Evolutionary conservation across 2,329 filamentous ascomycete species (phyloP).

Genomic region (Trichoderma lentiforme): DNA sequence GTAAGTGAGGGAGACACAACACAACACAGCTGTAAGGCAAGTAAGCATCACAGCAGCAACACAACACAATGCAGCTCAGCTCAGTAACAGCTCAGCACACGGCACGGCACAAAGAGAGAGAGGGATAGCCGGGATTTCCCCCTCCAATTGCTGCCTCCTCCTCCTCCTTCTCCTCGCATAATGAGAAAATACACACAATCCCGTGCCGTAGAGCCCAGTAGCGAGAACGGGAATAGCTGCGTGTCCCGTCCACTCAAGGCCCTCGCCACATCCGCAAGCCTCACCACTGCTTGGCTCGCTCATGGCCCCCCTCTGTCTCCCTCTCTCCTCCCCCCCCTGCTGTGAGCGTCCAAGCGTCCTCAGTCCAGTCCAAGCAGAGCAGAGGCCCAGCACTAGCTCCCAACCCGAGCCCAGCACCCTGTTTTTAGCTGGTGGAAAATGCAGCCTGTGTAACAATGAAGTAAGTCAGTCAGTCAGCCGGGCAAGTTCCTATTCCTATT

Average conservation of each 20-base stretch:
- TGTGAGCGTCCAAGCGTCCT: neutral
- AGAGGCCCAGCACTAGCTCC: neutral
- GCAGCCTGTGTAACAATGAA: conserved; percentile 7
- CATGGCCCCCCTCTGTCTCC: neutral
- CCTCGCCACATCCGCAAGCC: conserved; percentile 14
- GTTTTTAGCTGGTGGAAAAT: neutral
- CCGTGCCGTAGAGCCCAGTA: neutral
- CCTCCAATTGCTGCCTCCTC: neutral
- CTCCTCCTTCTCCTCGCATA: neutral
- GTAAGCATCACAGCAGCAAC: neutral
- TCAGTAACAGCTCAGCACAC: neutral
- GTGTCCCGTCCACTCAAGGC: neutral
- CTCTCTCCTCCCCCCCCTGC: neutral
- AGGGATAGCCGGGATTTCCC: neutral
- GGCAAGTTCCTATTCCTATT: neutral
- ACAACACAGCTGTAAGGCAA: neutral
- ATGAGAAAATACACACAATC: neutral
- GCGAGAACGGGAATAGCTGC: neutral
- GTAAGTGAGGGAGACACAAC: neutral
- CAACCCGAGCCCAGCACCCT: neutral
- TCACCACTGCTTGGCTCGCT: neutral
- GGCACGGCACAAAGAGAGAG: neutral
- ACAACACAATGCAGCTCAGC: neutral
- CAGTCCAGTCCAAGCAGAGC: neutral
- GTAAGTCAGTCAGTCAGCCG: neutral